Evolutionary conservation across 208 protist genomes (phyloP), one percentile per base, ranked within the genome.

Genomic region (Leishmania gerbilli): DNA sequence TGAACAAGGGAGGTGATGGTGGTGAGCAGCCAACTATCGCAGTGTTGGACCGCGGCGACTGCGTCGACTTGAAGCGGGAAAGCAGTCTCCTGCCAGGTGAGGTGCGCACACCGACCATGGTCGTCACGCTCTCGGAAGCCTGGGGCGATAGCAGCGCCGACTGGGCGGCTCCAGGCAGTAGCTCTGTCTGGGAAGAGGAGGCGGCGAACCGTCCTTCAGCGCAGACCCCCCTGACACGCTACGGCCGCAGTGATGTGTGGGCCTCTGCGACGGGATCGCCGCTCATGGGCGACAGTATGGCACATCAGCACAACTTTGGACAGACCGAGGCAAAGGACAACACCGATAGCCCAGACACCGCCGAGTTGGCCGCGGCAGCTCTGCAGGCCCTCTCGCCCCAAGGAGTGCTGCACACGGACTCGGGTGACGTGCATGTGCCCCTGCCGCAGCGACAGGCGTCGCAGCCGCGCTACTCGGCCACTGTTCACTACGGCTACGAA

Each of bases 141-240:
- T 84, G 81, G 81, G 81, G 80, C n/a, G 80, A 84, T 8, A 76
- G 76, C 58, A 80, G 81, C 76, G 79, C 69, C 21, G 89, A 92
- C 82, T 95, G 91, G 91, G 88, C 88, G 1, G 89, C 89, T 0
- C 88, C 89, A 27, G 89, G 91, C 76, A 84, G 91, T 72, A 84
- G 84, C 69, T 84, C 79, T 37, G 76, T 92, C 21, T 92, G 89
- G 87, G 90, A 92, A 0, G 88, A 92, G 13, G 82, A 84, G 15
- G 77, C n/a, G 24, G 58, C 75, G 17, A 77, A 58, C 45, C 72
- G 76, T 4, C 79, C 87, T 42, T 81, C 87, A 0, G 37, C 40
- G 31, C 79, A 81, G 47, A 91, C 90, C 0, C 87, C 88, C n/a
- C 83, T 91, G 2, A 79, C 67, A 60, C 80, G 81, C 71, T 90